Conservation (phyloP, 2,329 filamentous ascomycete species). For the Zymoseptoria pseudotritici region DNA sequence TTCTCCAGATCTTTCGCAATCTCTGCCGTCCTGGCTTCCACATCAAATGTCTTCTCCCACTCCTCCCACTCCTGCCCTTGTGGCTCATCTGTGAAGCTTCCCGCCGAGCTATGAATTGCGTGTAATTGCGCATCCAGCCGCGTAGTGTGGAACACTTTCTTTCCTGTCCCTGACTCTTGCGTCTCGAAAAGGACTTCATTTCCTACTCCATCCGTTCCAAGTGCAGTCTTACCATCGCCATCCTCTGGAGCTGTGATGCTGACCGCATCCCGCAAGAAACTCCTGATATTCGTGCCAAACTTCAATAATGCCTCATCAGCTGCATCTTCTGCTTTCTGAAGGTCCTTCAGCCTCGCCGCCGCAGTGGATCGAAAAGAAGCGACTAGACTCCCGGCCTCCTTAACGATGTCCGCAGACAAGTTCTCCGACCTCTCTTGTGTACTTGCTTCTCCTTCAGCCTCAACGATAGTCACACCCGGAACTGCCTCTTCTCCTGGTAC, state of each 20-base stretch:
- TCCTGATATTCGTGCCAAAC: conserved; percentile 81
- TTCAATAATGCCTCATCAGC: conserved; percentile 90
- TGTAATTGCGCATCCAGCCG: conserved; percentile 93
- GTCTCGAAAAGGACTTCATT: conserved; percentile 77
- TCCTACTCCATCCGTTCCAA: conserved; percentile 7
- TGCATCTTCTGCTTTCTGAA: conserved; percentile 87
- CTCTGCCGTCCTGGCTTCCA: conserved; percentile 74
- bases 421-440: conserved; percentile 34
- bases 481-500: conserved; percentile 27
- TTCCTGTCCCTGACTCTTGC: conserved; percentile 76
- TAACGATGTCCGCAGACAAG: conserved; percentile 44
- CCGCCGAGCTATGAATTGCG: conserved; percentile 78
- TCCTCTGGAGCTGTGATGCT: conserved; percentile 67
- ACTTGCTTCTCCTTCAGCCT: conserved; percentile 7
- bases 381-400: conserved; percentile 59
- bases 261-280: conserved; percentile 86
- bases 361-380: conserved; percentile 51
- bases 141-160: conserved; percentile 88
- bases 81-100: conserved; percentile 76
- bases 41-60: conserved; percentile 69
- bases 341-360: conserved; percentile 63
- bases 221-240: conserved; percentile 38
- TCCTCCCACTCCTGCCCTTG: conserved; percentile 61
- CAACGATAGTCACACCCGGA: conserved; percentile 5
- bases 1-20: conserved; percentile 77